Conservation (phyloP, 2,329 filamentous ascomycete genomes). For the Pyricularia sp. region DNA sequence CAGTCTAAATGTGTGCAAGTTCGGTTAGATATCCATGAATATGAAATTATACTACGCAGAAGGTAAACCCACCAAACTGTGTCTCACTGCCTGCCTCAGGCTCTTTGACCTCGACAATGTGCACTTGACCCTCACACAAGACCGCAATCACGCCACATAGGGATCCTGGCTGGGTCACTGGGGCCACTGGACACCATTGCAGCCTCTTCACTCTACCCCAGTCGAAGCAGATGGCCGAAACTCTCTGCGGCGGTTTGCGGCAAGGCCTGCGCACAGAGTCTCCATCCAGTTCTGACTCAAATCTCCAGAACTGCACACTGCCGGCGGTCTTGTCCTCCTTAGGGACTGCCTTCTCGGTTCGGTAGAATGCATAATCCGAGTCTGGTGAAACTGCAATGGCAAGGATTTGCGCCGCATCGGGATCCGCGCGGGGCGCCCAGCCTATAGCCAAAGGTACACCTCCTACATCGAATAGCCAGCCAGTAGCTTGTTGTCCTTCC, state of each 20-base stretch:
- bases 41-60: not conserved
- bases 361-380: conserved; percentile 32
- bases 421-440: conserved; percentile 31
- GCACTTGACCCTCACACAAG: conserved; percentile 37
- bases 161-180: conserved; percentile 13
- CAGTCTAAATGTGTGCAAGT: conserved; percentile 22
- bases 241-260: conserved; percentile 22
- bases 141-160: conserved; percentile 30
- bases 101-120: conserved; percentile 29
- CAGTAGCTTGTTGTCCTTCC: conserved; percentile 13
- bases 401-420: conserved; percentile 15
- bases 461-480: conserved; percentile 41
- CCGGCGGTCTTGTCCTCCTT: conserved; percentile 27
- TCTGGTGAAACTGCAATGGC: conserved; percentile 38
- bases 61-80: not conserved
- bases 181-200: conserved; percentile 37
- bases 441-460: conserved; percentile 38
- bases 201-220: conserved; percentile 37
- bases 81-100: not conserved
- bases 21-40: conserved; percentile 7
- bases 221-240: conserved; percentile 32
- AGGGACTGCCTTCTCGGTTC: conserved; percentile 18
- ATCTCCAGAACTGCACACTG: conserved; percentile 39
- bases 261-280: conserved; percentile 20
- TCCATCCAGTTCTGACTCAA: conserved; percentile 25